Base-by-base conservation (phyloP, 2,329 filamentous ascomycete genomes). In the Lasiodiplodia hormozganensis region DNA sequence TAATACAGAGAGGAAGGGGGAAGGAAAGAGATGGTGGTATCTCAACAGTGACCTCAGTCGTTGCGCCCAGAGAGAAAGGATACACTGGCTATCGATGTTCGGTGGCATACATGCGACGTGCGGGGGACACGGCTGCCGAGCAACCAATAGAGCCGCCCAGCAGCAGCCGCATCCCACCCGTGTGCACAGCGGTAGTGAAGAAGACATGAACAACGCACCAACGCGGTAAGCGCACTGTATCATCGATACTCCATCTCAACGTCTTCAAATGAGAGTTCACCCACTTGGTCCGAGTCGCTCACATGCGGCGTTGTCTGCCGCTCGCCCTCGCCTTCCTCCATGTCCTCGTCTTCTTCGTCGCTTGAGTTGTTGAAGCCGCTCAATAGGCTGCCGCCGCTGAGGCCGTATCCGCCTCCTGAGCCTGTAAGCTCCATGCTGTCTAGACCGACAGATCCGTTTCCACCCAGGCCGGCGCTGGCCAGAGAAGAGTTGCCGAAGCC, bases 261-360 rank as follows among this genome's bases (percentile, higher is more conserved):
- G 81, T 88, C 85, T 80, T 84, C 85, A 83, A 87, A 86, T 79
- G 83, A 85, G 84, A 85, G 81, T 84, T 86, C 84, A 89, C 88
- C 87, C 84, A 90, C 88, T 87, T 89, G 87, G 81, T 90, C 88
- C 77, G 85, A 82, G 76, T 86, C 85, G 73, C 80, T 81, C 74
- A 85, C 83, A 71, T 81, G 76, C 70, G 80, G 79, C 70, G 78
- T 77, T 72, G 79, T 76, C 73, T 80, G 77, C 76, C 78, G 88
- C 70, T 93, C 91, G 73, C 93, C 91, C 72, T 95, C 90, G 72
- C 91, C 91, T 69, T 93, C 92, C 70, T 97, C 93, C 82, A 93
- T 92, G 71, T 97, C 95, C 74, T 97, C 95, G 71, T 98, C 96
- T 72, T 98, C 96, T 80, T 97, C 95, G 74, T 97, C 94, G 75